These are phyloP conservation scores for Fraxinus latifolia DNA, from an alignment of 305 asterid genomes.

Conservation along the genomic window DNA sequence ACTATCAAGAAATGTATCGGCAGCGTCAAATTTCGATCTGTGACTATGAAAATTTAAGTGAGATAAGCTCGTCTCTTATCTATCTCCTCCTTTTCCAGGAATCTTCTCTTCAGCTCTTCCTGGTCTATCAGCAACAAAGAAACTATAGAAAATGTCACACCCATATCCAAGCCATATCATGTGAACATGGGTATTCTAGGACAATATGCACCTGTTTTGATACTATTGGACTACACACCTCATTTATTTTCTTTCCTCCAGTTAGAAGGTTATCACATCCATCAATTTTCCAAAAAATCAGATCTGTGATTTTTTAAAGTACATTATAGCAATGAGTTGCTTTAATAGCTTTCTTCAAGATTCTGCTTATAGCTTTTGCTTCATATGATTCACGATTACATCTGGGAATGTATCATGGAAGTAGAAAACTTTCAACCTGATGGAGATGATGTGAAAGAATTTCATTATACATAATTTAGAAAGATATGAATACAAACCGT, in stretches of 20 bases:
- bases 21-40: background rate
- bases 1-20: background rate
- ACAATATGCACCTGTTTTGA: background rate
- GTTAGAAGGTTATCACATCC: background rate
- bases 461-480: background rate
- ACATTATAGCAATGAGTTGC: background rate
- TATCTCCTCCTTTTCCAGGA: background rate
- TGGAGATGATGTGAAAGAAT: background rate
- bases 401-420: background rate
- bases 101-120: background rate
- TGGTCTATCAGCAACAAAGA: background rate
- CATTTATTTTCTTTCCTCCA: background rate
- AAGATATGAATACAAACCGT: constrained; percentile 54
- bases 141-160: background rate
- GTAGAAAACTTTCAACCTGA: background rate
- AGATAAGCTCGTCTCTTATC: background rate
- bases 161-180: background rate
- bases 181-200: background rate
- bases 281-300: background rate
- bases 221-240: background rate
- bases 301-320: background rate
- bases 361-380: background rate
- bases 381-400: background rate
- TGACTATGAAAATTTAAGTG: background rate
- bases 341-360: background rate